These are phyloP conservation scores for Claviceps humidiphila DNA, from an alignment of 2,329 filamentous ascomycete species.

Conservation along the genomic window DNA sequence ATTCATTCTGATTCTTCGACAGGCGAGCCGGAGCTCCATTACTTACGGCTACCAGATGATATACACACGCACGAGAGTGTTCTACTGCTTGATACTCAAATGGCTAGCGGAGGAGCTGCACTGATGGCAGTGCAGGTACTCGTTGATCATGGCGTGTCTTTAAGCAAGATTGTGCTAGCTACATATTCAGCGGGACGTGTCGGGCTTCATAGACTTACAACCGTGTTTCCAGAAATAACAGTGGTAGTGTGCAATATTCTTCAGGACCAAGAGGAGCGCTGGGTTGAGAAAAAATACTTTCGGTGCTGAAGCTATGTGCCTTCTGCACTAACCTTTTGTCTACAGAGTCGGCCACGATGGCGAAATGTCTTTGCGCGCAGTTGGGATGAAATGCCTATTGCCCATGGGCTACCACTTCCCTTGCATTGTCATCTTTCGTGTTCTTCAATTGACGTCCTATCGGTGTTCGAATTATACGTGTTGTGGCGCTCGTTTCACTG, in stretches of 20 bases:
- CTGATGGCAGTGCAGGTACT: constrained; percentile 96
- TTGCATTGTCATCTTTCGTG: background rate
- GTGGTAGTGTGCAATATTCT: constrained; percentile 77
- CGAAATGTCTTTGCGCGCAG: background rate
- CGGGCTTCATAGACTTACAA: constrained; percentile 72
- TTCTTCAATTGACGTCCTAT: background rate
- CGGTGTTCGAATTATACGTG: too few species aligned
- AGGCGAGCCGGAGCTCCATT: constrained; percentile 87
- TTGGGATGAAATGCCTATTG: too few species aligned
- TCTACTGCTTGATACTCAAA: constrained; percentile 81
- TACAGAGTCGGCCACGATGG: background rate
- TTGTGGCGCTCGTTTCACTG: too few species aligned
- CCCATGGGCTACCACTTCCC: background rate
- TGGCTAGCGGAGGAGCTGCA: constrained; percentile 74
- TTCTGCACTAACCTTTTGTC: background rate
- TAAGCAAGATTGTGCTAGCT: constrained; percentile 79
- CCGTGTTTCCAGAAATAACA: constrained; percentile 76
- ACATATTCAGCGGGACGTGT: constrained; percentile 81
- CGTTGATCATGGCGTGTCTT: constrained; percentile 79
- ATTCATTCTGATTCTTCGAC: constrained; percentile 81
- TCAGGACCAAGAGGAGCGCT: constrained; percentile 70
- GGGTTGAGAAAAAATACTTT: constrained; percentile 83
- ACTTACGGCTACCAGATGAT: constrained; percentile 63
- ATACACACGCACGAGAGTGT: constrained; percentile 68
- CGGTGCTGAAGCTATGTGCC: constrained; percentile 46